These are phyloP conservation scores for Candida dubliniensis DNA, from an alignment of 1,139 yeast species.

Conservation along the genomic window DNA sequence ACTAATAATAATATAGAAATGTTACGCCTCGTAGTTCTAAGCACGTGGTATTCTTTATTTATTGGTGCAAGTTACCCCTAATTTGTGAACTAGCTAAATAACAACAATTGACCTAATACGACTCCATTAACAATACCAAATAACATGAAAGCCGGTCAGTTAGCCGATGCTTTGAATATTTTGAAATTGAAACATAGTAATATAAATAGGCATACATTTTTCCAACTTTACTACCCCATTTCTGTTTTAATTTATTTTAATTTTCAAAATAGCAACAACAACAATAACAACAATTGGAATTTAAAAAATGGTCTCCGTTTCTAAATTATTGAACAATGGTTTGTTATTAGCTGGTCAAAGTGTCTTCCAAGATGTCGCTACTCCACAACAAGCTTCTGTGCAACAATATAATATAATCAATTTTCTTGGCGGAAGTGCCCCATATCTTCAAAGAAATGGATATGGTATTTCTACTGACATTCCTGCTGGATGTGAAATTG, in stretches of 20 bases:
- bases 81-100: too few species aligned
- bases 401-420: constrained; percentile 43
- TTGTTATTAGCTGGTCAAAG: constrained; percentile 29
- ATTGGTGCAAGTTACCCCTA: too few species aligned
- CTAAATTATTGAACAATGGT: constrained; percentile 32
- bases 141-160: too few species aligned
- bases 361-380: constrained; percentile 32
- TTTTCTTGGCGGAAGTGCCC: constrained; percentile 49
- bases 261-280: neutral
- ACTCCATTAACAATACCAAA: too few species aligned
- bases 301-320: constrained; percentile 31
- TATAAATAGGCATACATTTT: neutral
- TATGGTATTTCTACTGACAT: constrained; percentile 45
- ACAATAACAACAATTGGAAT: neutral
- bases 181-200: neutral
- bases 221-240: neutral
- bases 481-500: constrained; percentile 55
- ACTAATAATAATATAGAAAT: too few species aligned
- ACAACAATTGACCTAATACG: too few species aligned
- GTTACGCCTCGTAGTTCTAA: too few species aligned
- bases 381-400: constrained; percentile 38
- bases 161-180: too few species aligned
- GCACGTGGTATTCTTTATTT: too few species aligned
- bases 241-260: neutral
- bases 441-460: constrained; percentile 46